phyloP scores from a whole-genome alignment of 2,329 filamentous ascomycete genomes.

The Alternaria incomplexa region DNA sequence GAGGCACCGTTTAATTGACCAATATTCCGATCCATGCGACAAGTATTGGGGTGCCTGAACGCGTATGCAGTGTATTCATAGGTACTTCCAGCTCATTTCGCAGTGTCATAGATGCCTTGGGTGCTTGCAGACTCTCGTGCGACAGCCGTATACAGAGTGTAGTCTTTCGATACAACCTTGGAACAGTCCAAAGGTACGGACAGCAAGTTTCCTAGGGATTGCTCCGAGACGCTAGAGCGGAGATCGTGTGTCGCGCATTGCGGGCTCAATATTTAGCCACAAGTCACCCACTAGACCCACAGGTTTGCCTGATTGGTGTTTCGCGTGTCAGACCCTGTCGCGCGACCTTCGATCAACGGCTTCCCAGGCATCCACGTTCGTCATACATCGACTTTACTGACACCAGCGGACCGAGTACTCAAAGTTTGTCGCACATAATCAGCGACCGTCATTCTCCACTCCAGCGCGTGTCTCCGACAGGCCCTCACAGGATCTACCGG shows the following conservation, averaged over 20 bases:
- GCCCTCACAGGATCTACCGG: background rate
- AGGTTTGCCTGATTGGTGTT: background rate
- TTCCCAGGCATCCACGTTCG: constrained; percentile 8
- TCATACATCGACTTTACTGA: constrained; percentile 1
- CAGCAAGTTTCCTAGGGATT: background rate
- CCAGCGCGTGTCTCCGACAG: background rate
- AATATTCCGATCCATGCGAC: background rate
- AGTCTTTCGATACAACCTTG: background rate
- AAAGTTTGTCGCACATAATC: background rate
- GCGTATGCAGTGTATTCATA: background rate
- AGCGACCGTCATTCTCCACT: background rate
- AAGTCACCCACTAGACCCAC: constrained; percentile 2
- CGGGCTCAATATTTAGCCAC: constrained; percentile 6
- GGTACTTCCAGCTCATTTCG: background rate
- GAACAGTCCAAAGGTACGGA: background rate
- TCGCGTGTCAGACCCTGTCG: background rate
- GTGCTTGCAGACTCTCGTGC: background rate
- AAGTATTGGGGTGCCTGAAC: background rate
- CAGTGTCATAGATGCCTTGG: background rate
- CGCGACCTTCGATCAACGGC: background rate
- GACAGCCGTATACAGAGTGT: background rate
- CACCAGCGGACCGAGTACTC: background rate
- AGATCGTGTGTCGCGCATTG: background rate
- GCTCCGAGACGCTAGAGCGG: background rate
- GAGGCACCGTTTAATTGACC: background rate